Conservation (phyloP, 2,329 filamentous ascomycete genomes). For the Gaeumannomyces tritici region DNA sequence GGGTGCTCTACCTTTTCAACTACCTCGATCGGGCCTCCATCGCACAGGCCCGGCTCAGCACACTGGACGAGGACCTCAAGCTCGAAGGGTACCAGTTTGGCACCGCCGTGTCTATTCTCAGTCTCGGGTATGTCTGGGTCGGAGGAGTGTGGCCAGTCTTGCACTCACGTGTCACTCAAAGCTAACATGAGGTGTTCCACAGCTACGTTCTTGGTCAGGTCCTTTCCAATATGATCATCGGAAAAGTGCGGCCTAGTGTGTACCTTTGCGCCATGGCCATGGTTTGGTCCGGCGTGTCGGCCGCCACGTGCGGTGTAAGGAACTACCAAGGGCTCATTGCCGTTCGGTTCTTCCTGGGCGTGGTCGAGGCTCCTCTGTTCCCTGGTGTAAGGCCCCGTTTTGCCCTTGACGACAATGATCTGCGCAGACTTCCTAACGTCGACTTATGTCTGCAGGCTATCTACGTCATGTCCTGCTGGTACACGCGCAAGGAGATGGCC, state of each 20-base stretch:
- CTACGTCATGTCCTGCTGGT: constrained; percentile 45
- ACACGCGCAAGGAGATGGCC: constrained; percentile 54
- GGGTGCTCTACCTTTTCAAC: constrained; percentile 2
- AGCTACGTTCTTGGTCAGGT: constrained; percentile 34
- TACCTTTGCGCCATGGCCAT: constrained; percentile 48
- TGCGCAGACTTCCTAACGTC: constrained; percentile 9
- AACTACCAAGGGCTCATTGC: constrained; percentile 53
- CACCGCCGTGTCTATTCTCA: constrained; percentile 40
- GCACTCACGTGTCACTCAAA: neutral
- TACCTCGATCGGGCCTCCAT: constrained; percentile 1
- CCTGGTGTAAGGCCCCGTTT: constrained; percentile 41
- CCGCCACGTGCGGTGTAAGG: constrained; percentile 32
- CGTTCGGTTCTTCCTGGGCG: constrained; percentile 57
- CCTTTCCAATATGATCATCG: constrained; percentile 34
- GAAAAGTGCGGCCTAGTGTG: constrained; percentile 12
- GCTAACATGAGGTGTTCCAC: no score
- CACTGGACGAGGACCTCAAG: constrained; percentile 33
- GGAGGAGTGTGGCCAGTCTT: neutral
- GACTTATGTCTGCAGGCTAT: constrained; percentile 13
- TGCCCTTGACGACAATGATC: constrained; percentile 21
- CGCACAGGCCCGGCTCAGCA: constrained; percentile 30
- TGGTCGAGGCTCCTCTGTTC: constrained; percentile 59
- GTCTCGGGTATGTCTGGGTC: constrained; percentile 29
- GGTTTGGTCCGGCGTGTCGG: constrained; percentile 36
- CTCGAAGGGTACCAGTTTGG: constrained; percentile 18